phyloP scores from a whole-genome alignment of 768 basidiomycete genomes.

The Tylopilus cervinicoccineus region DNA sequence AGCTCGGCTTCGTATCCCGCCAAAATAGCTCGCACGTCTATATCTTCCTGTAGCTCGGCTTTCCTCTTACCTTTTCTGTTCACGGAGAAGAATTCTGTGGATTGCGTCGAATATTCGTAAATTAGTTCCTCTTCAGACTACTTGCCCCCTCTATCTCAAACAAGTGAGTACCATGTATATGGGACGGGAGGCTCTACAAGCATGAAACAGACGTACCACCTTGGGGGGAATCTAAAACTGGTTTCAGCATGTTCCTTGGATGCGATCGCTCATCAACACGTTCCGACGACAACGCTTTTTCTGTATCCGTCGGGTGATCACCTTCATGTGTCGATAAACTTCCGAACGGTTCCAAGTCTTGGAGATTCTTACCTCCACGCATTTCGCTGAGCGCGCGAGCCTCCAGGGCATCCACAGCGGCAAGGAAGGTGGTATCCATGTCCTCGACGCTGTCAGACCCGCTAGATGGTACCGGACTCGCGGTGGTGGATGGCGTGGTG shows the following conservation, averaged over 20 bases:
- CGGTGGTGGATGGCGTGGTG: neutral
- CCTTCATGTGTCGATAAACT: constrained; percentile 6
- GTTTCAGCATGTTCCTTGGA: neutral
- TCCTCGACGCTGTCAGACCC: constrained; percentile 10
- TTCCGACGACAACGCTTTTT: constrained; percentile 8
- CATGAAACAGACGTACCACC: constrained; percentile 18
- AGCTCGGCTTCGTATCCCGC: constrained; percentile 59
- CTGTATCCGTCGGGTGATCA: neutral
- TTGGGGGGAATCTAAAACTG: neutral
- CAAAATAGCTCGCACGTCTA: constrained; percentile 32
- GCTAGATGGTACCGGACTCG: constrained; percentile 13
- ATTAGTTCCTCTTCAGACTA: neutral
- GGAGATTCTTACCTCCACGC: constrained; percentile 5
- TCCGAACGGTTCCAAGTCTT: neutral
- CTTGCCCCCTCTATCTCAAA: constrained; percentile 1
- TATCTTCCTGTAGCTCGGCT: constrained; percentile 21
- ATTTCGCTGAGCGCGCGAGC: constrained; percentile 22
- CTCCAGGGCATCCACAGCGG: constrained; percentile 47
- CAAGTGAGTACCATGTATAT: constrained; percentile 9
- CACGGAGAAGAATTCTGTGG: constrained; percentile 6
- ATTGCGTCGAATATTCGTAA: constrained; percentile 4
- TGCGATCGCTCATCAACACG: neutral
- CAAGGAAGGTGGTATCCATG: constrained; percentile 26
- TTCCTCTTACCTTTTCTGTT: constrained; percentile 46
- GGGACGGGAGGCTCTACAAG: neutral